phyloP scores from a whole-genome alignment of 129 eudicot species.

The Glebionis coronaria region DNA sequence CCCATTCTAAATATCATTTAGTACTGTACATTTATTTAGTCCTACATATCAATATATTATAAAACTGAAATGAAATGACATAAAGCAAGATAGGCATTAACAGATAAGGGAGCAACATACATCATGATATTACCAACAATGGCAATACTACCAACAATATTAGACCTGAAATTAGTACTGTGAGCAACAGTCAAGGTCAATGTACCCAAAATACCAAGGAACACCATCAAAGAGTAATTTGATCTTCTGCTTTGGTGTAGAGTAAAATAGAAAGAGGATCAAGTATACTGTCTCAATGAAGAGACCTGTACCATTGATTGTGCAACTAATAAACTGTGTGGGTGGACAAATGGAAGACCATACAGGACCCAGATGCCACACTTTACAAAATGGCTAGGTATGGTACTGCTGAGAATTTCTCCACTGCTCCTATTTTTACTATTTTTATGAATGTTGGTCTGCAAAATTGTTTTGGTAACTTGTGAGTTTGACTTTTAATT shows the following conservation, averaged over 20 bases:
- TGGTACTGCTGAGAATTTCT: conserved; percentile 64
- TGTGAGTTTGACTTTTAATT: conserved; percentile 20
- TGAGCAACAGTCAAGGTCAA: too few relatives aligned
- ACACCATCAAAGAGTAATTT: conserved; percentile 41
- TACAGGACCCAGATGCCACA: conserved; percentile 69
- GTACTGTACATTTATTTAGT: background rate
- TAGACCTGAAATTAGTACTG: too few relatives aligned
- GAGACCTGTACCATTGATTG: conserved; percentile 68
- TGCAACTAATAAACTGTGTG: conserved; percentile 38
- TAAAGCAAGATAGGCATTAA: conserved; percentile 26
- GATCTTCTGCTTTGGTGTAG: conserved; percentile 40
- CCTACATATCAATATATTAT: background rate
- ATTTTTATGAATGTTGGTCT: too few relatives aligned
- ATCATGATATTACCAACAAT: conserved; percentile 60
- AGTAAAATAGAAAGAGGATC: conserved; percentile 46
- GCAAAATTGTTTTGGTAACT: conserved; percentile 10
- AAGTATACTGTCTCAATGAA: conserved; percentile 59
- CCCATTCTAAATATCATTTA: too few relatives aligned
- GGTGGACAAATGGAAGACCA: conserved; percentile 81
- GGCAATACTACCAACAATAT: too few relatives aligned
- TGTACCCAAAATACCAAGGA: conserved; percentile 31
- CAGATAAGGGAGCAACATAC: conserved; percentile 86
- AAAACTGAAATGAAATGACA: background rate
- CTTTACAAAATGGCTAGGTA: conserved; percentile 74
- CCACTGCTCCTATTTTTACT: too few relatives aligned